Percentiles rank a stretch among this genome's conserved stretches.
Conservation (phyloP, 257 asterid genomes). For the Solanum appendiculatum region DNA sequence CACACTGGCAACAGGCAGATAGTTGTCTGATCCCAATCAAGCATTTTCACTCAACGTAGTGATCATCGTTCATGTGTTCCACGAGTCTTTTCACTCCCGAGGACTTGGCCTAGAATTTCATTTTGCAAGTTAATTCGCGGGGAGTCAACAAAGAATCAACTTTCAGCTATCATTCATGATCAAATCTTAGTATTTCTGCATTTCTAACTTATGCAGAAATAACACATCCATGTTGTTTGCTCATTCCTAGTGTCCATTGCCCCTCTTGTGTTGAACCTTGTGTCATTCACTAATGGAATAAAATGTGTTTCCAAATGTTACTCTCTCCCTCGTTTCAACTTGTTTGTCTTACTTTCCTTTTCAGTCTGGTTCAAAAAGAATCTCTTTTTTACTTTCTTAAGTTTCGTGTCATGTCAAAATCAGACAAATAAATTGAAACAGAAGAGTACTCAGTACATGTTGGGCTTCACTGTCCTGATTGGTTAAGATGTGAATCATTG, state of each 20-base stretch:
- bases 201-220: neutral
- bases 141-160: neutral
- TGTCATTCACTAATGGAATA: neutral
- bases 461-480: neutral
- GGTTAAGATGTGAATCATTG: neutral
- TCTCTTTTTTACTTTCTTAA: neutral
- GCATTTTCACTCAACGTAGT: slow-evolving; percentile 2
- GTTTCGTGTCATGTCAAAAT: neutral
- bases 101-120: neutral
- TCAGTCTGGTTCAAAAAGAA: neutral
- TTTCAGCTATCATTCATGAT: neutral
- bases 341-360: neutral
- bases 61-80: slow-evolving; percentile 13
- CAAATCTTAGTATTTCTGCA: slow-evolving; percentile 3
- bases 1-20: neutral
- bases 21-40: neutral
- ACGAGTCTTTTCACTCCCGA: neutral
- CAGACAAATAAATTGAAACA: no score
- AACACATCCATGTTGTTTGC: neutral
- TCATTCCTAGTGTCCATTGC: neutral
- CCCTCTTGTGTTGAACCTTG: neutral
- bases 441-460: neutral
- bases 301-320: neutral
- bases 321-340: neutral
- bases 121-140: neutral